Base-by-base conservation (phyloP, 2,329 filamentous ascomycete genomes). In the Dothideomycetidae sp. region DNA sequence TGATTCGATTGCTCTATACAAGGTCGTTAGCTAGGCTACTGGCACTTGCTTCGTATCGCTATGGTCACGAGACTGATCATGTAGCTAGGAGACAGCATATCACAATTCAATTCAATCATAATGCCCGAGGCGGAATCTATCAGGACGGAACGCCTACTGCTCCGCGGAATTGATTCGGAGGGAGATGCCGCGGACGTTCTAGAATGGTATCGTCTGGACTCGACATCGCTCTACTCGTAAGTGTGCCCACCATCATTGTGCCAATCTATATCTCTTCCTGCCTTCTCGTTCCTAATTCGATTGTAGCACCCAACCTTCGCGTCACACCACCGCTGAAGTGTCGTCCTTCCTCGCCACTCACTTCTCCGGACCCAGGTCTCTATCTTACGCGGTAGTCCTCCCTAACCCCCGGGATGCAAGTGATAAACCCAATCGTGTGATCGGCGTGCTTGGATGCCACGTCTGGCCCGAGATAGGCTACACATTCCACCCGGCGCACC, bases 381-480 rank as follows among this genome's bases (percentile, higher is more conserved):
- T 26, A 7, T 7, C 7, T n/a, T 26, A 26, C 21, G 21, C 21
- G 7, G 21, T 26, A 7, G n/a, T n/a, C n/a, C 21, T 26, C 21
- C 21, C 21, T n/a, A 7, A 7, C 7, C n/a, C 21, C 21, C 7
- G 7, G 7, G 7, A 7, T 26, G 21, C 7, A 7, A 26, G 7
- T 26, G 21, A n/a, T n/a, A 26, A 26, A 26, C n/a, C 21, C 21
- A 7, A 26, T n/a, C 21, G 21, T n/a, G 5, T 43, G 4, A 41
- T 47, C 21, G 45, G 45, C 14, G 4, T 42, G 10, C 14, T 43
- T 9, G 44, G 46, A 14, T 30, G 29, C 15, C 29, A 33, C 35
- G 10, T 5, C 13, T 35, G 40, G 11, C 45, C 46, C n/a, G 40
- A 46, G 29, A 39, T 48, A 16, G 45, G 45, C 9, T 48, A 48